phyloP scores from a whole-genome alignment of 768 basidiomycete species.

The Hygrophoropsis aurantiaca region DNA sequence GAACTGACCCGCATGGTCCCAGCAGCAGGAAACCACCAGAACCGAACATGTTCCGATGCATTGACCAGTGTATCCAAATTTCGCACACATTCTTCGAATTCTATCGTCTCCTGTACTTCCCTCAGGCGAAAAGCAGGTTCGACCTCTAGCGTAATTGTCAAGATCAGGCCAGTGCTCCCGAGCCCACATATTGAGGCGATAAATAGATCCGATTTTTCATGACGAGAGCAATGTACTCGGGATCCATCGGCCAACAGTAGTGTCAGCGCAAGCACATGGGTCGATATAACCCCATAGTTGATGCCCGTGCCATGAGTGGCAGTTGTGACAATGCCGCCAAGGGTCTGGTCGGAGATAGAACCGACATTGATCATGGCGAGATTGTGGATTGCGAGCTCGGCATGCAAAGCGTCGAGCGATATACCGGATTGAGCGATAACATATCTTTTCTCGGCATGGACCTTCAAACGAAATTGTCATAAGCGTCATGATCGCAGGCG shows the following conservation, averaged over 20 bases:
- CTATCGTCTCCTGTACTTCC: slow-evolving; percentile 62
- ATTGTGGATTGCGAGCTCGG: slow-evolving; percentile 56
- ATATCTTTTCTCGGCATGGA: slow-evolving; percentile 65
- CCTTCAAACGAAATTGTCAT: slow-evolving; percentile 42
- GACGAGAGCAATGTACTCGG: slow-evolving; percentile 63
- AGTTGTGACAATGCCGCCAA: slow-evolving; percentile 90
- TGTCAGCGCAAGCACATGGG: slow-evolving; percentile 72
- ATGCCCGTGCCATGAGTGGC: slow-evolving; percentile 94
- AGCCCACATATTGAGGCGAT: slow-evolving; percentile 88
- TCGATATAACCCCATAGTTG: slow-evolving; percentile 76
- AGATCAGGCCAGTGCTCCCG: slow-evolving; percentile 86
- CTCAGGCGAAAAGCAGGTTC: slow-evolving; percentile 80
- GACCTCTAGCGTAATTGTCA: slow-evolving; percentile 74
- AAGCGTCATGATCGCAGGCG: slow-evolving; percentile 1
- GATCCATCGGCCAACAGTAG: slow-evolving; percentile 78
- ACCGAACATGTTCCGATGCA: slow-evolving; percentile 84
- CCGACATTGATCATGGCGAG: slow-evolving; percentile 93
- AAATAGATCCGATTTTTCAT: slow-evolving; percentile 73
- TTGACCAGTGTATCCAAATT: slow-evolving; percentile 54
- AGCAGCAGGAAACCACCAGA: slow-evolving; percentile 93
- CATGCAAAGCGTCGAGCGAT: slow-evolving; percentile 72
- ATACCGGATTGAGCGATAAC: slow-evolving; percentile 79
- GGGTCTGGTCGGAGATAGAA: slow-evolving; percentile 94
- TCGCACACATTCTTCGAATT: slow-evolving; percentile 62
- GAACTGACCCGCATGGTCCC: slow-evolving; percentile 70